phyloP scores from a whole-genome alignment of 2,329 filamentous ascomycete genomes.

The Arthrobotrys iridis region DNA sequence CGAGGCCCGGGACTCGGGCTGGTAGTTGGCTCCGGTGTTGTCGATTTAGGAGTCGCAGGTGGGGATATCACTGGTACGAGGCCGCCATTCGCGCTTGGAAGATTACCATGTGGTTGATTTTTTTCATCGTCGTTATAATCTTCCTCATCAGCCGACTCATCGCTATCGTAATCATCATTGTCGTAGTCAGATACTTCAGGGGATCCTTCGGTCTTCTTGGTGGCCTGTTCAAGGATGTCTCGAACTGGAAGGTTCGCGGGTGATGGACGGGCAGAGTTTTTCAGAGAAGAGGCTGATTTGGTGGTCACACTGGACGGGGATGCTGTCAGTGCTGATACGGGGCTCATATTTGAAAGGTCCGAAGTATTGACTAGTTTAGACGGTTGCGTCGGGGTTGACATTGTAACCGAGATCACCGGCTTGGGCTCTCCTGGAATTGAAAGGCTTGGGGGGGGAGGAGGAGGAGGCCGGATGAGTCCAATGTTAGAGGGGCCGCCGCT shows the following conservation, averaged over 20 bases:
- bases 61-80: constrained; percentile 24
- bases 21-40: constrained; percentile 39
- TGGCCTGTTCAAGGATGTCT: constrained; percentile 31
- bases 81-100: not conserved
- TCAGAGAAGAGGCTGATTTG: constrained; percentile 24
- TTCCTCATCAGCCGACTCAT: constrained; percentile 46
- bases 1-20: constrained; percentile 39
- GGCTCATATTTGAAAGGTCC: constrained; percentile 34
- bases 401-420: constrained; percentile 40
- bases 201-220: constrained; percentile 7
- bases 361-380: constrained; percentile 8
- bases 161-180: constrained; percentile 30
- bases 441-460: constrained; percentile 30
- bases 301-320: constrained; percentile 28
- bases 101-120: not conserved
- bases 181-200: constrained; percentile 1
- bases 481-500: not conserved
- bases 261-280: constrained; percentile 11
- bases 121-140: constrained; percentile 31
- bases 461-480: constrained; percentile 23
- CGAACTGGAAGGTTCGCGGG: constrained; percentile 31
- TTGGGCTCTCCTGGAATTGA: constrained; percentile 36
- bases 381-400: constrained; percentile 25
- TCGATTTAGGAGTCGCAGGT: constrained; percentile 34
- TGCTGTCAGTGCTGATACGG: constrained; percentile 37